A percentile compares a stretch with the other conserved stretches of the same genome.
Evolutionary conservation across 345 rosid genomes (phyloP).

Genomic region (Bruguiera sexangula): DNA sequence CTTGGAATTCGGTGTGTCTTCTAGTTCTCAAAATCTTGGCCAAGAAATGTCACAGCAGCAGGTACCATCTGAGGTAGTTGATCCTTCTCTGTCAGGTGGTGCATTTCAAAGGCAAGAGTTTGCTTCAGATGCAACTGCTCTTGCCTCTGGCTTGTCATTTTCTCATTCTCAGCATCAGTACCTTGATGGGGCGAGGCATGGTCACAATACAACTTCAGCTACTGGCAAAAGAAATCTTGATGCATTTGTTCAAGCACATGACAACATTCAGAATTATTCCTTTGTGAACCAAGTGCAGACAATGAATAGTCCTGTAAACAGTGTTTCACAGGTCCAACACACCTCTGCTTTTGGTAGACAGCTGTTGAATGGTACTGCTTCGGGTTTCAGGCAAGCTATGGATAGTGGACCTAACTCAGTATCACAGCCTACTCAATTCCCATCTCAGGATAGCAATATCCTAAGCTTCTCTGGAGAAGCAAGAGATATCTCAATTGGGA

Average conservation of each 20-base stretch:
- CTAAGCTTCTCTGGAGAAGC: conserved; percentile 20
- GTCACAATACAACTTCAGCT: conserved; percentile 16
- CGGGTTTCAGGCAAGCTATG: conserved; percentile 20
- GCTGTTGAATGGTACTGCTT: conserved; percentile 25
- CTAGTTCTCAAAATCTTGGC: conserved; percentile 9
- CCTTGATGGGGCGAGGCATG: conserved; percentile 17
- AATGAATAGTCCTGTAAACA: conserved; percentile 19
- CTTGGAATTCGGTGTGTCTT: conserved; percentile 15
- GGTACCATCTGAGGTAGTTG: conserved; percentile 18
- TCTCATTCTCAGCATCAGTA: conserved; percentile 26
- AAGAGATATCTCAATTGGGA: conserved; percentile 22
- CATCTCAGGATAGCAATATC: conserved; percentile 28
- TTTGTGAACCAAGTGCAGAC: conserved; percentile 35
- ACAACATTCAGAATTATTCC: conserved; percentile 24
- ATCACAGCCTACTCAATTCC: conserved; percentile 23
- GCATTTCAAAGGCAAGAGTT: conserved; percentile 18
- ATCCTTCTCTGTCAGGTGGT: conserved; percentile 17
- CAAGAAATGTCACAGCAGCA: conserved; percentile 24
- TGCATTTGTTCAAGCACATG: conserved; percentile 14
- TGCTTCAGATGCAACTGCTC: conserved; percentile 17
- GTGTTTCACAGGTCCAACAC: conserved; percentile 17
- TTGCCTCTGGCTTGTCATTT: conserved; percentile 6
- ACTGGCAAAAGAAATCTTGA: conserved; percentile 19
- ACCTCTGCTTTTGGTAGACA: conserved; percentile 12
- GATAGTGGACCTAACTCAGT: conserved; percentile 29